These are phyloP conservation scores for Backusella mclennaniae DNA, from an alignment of 192 early-diverging fungal species.

Conservation along the genomic window DNA sequence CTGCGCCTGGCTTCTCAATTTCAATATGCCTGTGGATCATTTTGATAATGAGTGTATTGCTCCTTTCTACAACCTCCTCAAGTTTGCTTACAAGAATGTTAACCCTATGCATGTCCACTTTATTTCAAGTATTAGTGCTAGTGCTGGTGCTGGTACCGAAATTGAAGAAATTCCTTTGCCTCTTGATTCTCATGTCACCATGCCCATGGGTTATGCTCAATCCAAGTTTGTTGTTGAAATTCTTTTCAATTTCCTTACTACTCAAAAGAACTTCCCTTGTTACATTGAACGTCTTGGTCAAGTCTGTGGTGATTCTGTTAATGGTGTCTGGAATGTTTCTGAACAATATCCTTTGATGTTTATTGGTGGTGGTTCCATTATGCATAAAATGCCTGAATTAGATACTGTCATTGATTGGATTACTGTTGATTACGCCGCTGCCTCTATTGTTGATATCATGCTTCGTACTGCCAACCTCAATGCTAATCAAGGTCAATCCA, in stretches of 20 bases:
- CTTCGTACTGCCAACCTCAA: neutral
- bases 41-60: constrained; percentile 29
- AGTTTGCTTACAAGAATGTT: constrained; percentile 18
- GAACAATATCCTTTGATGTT: constrained; percentile 31
- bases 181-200: constrained; percentile 17
- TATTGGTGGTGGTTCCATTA: constrained; percentile 21
- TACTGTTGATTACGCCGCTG: constrained; percentile 27
- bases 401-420: constrained; percentile 33
- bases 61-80: constrained; percentile 27
- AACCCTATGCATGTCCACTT: constrained; percentile 32
- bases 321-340: constrained; percentile 33
- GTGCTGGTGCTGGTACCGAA: neutral
- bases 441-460: constrained; percentile 27
- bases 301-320: constrained; percentile 25
- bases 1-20: constrained; percentile 39
- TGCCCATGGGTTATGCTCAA: constrained; percentile 36
- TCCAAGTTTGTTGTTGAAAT: constrained; percentile 34
- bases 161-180: constrained; percentile 25
- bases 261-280: constrained; percentile 22
- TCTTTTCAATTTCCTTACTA: constrained; percentile 18
- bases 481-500: neutral
- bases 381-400: constrained; percentile 30
- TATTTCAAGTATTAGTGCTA: constrained; percentile 31
- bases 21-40: constrained; percentile 32
- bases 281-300: constrained; percentile 36